Evolutionary conservation across 208 protist species (phyloP), one percentile per base, ranked within the genome.

Genomic region (Herpetomonas muscarum): DNA sequence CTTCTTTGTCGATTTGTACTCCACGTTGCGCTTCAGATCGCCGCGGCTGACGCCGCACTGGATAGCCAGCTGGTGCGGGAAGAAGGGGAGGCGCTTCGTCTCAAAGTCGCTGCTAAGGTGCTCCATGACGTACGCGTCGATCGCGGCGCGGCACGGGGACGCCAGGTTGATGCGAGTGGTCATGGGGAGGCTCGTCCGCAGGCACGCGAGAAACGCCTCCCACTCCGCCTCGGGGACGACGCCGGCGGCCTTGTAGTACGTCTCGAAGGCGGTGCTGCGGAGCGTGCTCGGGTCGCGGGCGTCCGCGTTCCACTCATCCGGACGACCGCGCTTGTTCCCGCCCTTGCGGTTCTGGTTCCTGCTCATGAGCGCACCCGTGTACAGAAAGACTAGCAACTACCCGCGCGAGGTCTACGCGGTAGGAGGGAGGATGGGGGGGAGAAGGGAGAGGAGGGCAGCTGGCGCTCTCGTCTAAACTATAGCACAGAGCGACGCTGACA

Each of bases 1-100:
- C 58, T 74, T 80, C 61, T 94, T 92, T 12, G 85, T 48, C 25
- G 66, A 54, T 45, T 72, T 78, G 59, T 85, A 67, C 44, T 63
- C 72, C 30, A 55, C 70, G 64, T 77, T 80, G 13, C 85, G 83
- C 77, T 96, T 92, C 21, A 92, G 59, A 42, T 88, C 83, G 17
- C 84, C 81, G 19, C 85, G 79, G 47, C 86, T 91, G 30, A 92
- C 65, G 15, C 58, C 68, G 49, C 75, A 90, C 61, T 93, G 85
- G n/a, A 96, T 61, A 5, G 79, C 89, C 22, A 56, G 60, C 42
- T 78, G 50, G 30, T 67, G 41, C 0, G 81, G 79, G 37, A 90
- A 76, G 59, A 88, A 93, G 37, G 81, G 72, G 19, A 90, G 60
- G 17, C 46, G 55, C 10, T 21, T 54, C 29, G 70, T 74, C 44